These are phyloP conservation scores for Euphorbia celastroides DNA, from an alignment of 441 rosid species.

Conservation along the genomic window DNA sequence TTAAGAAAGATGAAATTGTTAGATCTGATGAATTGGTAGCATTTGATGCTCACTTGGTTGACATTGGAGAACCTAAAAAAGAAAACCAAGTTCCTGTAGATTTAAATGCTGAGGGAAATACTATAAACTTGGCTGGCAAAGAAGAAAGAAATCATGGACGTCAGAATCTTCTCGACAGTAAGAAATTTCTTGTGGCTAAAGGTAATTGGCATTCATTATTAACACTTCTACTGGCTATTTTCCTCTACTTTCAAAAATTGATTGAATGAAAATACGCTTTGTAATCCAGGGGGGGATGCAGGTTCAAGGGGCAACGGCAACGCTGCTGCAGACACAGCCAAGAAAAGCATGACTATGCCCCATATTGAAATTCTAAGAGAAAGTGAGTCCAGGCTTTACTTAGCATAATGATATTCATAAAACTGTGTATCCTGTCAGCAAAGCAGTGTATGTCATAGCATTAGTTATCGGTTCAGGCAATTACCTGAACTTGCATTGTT, in stretches of 20 bases:
- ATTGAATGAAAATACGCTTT: neutral
- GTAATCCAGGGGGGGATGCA: slow-evolving; percentile 9
- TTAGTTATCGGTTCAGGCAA: neutral
- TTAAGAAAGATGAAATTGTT: slow-evolving; percentile 40
- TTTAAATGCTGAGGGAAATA: slow-evolving; percentile 21
- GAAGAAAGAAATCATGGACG: slow-evolving; percentile 14
- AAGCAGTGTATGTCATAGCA: neutral
- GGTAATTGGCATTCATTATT: slow-evolving; percentile 22
- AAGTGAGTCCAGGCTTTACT: slow-evolving; percentile 34
- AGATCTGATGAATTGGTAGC: slow-evolving; percentile 34
- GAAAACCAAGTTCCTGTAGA: slow-evolving; percentile 17
- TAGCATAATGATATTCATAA: neutral
- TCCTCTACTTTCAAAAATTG: neutral
- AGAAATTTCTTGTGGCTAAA: slow-evolving; percentile 24
- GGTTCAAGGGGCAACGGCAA: slow-evolving; percentile 27
- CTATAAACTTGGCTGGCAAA: slow-evolving; percentile 10
- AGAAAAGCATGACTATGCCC: slow-evolving; percentile 20
- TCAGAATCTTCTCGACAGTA: slow-evolving; percentile 19
- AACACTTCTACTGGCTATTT: neutral
- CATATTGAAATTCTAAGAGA: slow-evolving; percentile 47
- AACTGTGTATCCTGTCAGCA: neutral
- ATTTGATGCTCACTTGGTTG: slow-evolving; percentile 46
- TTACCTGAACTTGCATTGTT: neutral
- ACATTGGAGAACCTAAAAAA: slow-evolving; percentile 39
- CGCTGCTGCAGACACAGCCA: slow-evolving; percentile 19